Evolutionary conservation across 2,329 filamentous ascomycete species (phyloP).

Genomic region (Beauveria sp.): DNA sequence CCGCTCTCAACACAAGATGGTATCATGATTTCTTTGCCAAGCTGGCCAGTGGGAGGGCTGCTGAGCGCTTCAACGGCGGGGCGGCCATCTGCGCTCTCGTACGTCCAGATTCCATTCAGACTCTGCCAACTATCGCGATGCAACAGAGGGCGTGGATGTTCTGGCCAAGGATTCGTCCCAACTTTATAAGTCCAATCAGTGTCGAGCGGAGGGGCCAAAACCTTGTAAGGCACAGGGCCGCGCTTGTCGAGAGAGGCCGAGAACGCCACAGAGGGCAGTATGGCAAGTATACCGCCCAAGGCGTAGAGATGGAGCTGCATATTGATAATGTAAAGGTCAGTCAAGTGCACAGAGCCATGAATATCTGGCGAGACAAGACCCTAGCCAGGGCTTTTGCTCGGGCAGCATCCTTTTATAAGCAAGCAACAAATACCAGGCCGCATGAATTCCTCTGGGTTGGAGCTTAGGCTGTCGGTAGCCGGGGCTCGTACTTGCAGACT

Average conservation of each 20-base stretch:
- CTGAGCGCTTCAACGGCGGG: constrained; percentile 12
- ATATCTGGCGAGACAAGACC: not conserved
- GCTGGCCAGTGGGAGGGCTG: constrained; percentile 19
- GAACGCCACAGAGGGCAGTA: not conserved
- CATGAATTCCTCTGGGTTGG: not conserved
- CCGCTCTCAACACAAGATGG: constrained; percentile 38
- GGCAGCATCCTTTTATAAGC: not conserved
- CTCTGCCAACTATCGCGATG: constrained; percentile 45
- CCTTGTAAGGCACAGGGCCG: constrained; percentile 21
- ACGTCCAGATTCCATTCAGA: constrained; percentile 53
- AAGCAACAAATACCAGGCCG: not conserved
- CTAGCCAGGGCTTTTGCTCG: not conserved
- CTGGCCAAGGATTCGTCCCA: constrained; percentile 44
- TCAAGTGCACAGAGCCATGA: not conserved
- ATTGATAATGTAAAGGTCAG: not conserved
- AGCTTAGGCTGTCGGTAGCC: not conserved
- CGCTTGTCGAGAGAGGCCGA: constrained; percentile 2
- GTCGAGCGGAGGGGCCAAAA: constrained; percentile 31
- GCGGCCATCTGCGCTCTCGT: constrained; percentile 25
- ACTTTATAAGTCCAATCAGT: constrained; percentile 43
- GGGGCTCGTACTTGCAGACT: not conserved
- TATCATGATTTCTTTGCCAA: constrained; percentile 33
- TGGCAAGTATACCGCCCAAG: not conserved
- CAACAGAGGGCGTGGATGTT: constrained; percentile 50
- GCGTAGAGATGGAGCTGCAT: not conserved